Evolutionary conservation across 768 basidiomycete species (phyloP).

Genomic region (Cystoderma amianthinum): DNA sequence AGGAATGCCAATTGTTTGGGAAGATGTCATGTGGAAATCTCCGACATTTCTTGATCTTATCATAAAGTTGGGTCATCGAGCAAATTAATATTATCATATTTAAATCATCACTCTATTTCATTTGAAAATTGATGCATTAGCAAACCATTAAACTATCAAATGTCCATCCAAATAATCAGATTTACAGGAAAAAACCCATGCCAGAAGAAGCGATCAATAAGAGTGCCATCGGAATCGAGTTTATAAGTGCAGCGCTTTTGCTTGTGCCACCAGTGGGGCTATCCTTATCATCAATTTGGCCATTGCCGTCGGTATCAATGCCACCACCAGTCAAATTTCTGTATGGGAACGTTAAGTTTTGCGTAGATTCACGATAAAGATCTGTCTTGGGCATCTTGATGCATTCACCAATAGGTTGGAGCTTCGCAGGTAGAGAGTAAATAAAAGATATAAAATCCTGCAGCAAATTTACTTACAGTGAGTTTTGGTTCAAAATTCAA

Average conservation of each 20-base stretch:
- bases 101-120: no score
- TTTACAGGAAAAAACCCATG: no score
- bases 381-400: conserved; percentile 52
- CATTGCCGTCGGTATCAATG: conserved; percentile 32
- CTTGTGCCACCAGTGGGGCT: conserved; percentile 6
- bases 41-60: background rate
- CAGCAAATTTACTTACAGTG: conserved; percentile 30
- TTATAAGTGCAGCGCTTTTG: background rate
- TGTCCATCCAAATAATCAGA: no score
- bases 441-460: background rate
- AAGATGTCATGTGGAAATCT: conserved; percentile 1
- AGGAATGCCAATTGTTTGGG: background rate
- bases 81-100: no score
- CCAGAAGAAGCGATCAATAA: background rate
- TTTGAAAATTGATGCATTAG: no score
- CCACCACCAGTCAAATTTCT: conserved; percentile 28
- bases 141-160: no score
- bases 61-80: no score
- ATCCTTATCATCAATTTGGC: conserved; percentile 24
- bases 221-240: background rate
- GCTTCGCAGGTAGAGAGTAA: conserved; percentile 26
- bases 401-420: conserved; percentile 78
- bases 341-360: conserved; percentile 62
- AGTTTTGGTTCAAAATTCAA: conserved; percentile 58
- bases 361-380: conserved; percentile 80